Percentiles rank a stretch among this genome's conserved stretches.
Conservation (phyloP, 768 basidiomycete genomes). For the Boletellus sp. region DNA sequence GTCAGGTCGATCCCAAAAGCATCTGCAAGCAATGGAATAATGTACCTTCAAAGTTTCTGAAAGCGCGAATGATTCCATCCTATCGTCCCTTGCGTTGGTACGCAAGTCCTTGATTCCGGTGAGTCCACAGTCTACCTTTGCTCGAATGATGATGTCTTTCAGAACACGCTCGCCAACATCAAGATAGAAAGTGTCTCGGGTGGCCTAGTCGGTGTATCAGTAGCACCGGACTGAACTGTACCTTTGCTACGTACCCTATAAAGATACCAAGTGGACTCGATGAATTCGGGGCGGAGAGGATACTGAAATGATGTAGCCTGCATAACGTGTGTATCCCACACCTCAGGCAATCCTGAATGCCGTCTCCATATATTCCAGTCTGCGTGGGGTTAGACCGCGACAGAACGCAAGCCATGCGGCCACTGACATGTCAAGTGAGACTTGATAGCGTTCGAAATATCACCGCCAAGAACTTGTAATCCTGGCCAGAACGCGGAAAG, state of each 20-base stretch:
- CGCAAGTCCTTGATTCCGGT: slow-evolving; percentile 78
- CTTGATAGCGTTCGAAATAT: slow-evolving; percentile 87
- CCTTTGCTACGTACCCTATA: slow-evolving; percentile 58
- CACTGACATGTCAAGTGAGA: slow-evolving; percentile 83
- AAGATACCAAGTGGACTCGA: slow-evolving; percentile 95
- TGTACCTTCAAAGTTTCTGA: slow-evolving; percentile 87
- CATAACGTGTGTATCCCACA: slow-evolving; percentile 78
- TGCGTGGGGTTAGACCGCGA: slow-evolving; percentile 26
- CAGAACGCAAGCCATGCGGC: neutral
- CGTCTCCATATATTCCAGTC: slow-evolving; percentile 93
- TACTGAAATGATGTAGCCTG: slow-evolving; percentile 74
- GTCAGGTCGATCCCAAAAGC: slow-evolving; percentile 1
- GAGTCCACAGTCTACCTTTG: slow-evolving; percentile 85
- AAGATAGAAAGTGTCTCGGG: slow-evolving; percentile 88
- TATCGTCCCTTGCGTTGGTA: slow-evolving; percentile 75
- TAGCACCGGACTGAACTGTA: neutral
- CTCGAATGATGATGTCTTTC: slow-evolving; percentile 64
- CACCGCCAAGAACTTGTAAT: slow-evolving; percentile 81
- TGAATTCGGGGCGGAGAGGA: slow-evolving; percentile 84
- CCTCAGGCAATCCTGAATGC: slow-evolving; percentile 86
- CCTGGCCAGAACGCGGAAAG: slow-evolving; percentile 98
- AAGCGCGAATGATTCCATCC: slow-evolving; percentile 97
- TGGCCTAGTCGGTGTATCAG: slow-evolving; percentile 56
- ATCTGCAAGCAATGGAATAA: neutral
- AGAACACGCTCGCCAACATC: slow-evolving; percentile 85